Evolutionary conservation across 768 basidiomycete genomes (phyloP).

Genomic region (Leccinum variicolor): DNA sequence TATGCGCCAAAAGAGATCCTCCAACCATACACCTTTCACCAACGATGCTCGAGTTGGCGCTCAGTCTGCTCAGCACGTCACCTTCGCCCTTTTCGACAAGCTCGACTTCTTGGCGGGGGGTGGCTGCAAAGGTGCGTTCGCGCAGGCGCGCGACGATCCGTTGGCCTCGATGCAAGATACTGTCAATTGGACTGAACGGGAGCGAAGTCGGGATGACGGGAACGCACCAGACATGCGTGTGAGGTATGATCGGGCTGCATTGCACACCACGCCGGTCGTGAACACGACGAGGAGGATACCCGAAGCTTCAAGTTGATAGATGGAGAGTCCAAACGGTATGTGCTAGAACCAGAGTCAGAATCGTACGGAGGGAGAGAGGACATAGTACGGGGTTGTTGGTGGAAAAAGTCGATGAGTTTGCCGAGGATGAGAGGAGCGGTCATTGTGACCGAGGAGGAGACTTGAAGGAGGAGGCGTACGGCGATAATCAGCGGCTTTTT

Average conservation of each 20-base stretch:
- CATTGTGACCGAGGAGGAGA: conserved; percentile 89
- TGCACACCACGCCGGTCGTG: conserved; percentile 80
- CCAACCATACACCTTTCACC: conserved; percentile 69
- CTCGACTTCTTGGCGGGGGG: conserved; percentile 86
- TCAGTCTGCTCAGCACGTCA: conserved; percentile 88
- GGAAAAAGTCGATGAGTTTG: conserved; percentile 89
- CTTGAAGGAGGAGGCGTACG: conserved; percentile 64
- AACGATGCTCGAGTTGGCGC: conserved; percentile 89
- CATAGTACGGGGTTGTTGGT: conserved; percentile 56
- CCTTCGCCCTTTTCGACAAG: conserved; percentile 91
- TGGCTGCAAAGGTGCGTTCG: conserved; percentile 78
- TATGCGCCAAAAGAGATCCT: not conserved
- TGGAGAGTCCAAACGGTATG: conserved; percentile 76
- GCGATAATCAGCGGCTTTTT: conserved; percentile 71
- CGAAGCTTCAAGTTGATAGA: conserved; percentile 66
- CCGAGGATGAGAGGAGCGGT: conserved; percentile 92
- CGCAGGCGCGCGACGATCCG: conserved; percentile 87
- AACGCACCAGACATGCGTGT: conserved; percentile 79
- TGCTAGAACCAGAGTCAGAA: conserved; percentile 37
- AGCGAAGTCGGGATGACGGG: no score
- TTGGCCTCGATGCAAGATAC: conserved; percentile 46
- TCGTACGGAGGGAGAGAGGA: not conserved
- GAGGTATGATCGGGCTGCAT: conserved; percentile 76
- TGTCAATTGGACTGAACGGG: not conserved
- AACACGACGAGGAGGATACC: conserved; percentile 69